Conservation (phyloP, 176 grass and related monocot species). For the Eragrostis curvula region DNA sequence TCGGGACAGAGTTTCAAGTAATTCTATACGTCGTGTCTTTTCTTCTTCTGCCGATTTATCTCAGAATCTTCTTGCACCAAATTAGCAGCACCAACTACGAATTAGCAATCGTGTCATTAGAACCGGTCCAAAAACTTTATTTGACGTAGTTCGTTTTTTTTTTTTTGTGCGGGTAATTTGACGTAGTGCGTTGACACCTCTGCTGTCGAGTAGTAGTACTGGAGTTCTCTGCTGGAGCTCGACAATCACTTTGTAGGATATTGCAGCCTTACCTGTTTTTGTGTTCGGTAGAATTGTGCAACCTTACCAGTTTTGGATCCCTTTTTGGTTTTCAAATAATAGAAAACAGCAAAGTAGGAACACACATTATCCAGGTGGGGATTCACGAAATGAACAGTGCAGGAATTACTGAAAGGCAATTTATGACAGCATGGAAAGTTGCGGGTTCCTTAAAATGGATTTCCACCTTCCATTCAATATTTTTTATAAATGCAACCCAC, state of each 20-base stretch:
- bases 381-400: background rate
- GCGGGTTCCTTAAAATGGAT: background rate
- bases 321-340: too few relatives aligned
- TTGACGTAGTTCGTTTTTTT: background rate
- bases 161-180: too few relatives aligned
- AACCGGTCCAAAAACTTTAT: background rate
- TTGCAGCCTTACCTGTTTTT: background rate
- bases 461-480: background rate
- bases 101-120: background rate
- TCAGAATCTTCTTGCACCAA: background rate
- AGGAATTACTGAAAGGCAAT: background rate
- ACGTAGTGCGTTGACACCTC: background rate
- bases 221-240: background rate
- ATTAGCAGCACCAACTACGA: background rate
- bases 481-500: too few relatives aligned
- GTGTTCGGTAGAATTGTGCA: background rate
- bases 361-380: background rate
- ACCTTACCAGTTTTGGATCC: background rate
- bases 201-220: background rate
- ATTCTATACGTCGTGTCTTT: background rate
- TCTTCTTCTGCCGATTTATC: background rate
- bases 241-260: background rate
- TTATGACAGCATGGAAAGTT: background rate
- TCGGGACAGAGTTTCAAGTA: constrained; percentile 25
- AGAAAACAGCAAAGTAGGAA: background rate